Conservation (phyloP, 1,284 basidiomycete species). For the Porodaedalea pini region DNA sequence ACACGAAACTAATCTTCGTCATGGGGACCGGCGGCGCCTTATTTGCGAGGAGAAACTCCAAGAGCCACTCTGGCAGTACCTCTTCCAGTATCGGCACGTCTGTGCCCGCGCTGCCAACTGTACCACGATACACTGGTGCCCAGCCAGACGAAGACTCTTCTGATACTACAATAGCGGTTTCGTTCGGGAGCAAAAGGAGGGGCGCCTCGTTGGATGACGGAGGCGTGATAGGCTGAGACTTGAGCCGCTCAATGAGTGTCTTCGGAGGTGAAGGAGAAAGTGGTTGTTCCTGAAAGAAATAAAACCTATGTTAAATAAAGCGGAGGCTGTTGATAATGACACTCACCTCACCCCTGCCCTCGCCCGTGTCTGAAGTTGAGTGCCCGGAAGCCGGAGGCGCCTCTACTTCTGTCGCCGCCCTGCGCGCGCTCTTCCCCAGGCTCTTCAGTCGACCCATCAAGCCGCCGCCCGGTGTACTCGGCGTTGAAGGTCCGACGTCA, state of each 20-base stretch:
- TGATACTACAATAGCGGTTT: conserved; percentile 74
- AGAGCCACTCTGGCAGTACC: conserved; percentile 81
- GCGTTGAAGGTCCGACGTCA: conserved; percentile 38
- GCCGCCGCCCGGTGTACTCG: conserved; percentile 42
- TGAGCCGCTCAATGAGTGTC: conserved; percentile 60
- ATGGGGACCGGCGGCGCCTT: conserved; percentile 48
- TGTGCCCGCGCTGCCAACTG: conserved; percentile 55
- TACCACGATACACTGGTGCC: conserved; percentile 75
- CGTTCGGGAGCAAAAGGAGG: conserved; percentile 54
- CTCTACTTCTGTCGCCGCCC: conserved; percentile 40
- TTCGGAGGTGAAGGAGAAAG: conserved; percentile 30
- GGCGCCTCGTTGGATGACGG: conserved; percentile 75
- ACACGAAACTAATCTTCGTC: conserved; percentile 83
- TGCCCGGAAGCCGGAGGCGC: conserved; percentile 30
- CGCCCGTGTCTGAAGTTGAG: conserved; percentile 22
- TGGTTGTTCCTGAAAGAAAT: not conserved
- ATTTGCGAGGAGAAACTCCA: conserved; percentile 81
- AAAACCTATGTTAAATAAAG: not conserved
- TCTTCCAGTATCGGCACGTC: conserved; percentile 75
- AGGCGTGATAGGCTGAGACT: conserved; percentile 67
- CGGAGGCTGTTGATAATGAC: conserved; percentile 5
- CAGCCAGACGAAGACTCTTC: conserved; percentile 82
- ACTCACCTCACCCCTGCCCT: conserved; percentile 28
- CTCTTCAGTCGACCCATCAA: conserved; percentile 78
- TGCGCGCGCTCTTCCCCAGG: conserved; percentile 60